Percentiles rank a stretch among this genome's conserved stretches.
Conservation (phyloP, 2,329 filamentous ascomycete genomes). For the Alternaria burnsii region DNA sequence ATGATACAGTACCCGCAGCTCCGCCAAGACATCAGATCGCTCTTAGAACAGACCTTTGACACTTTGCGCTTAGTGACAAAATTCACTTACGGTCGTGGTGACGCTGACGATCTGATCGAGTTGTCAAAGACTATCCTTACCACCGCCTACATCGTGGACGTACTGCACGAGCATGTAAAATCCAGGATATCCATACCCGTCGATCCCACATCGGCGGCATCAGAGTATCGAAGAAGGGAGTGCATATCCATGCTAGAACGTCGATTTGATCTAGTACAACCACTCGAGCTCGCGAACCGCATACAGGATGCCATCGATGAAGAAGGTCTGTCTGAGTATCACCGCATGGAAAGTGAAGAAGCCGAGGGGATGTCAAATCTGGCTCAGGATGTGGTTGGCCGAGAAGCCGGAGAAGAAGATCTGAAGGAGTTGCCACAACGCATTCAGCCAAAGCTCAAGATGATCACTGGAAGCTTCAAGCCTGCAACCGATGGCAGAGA, state of each 20-base stretch:
- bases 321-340: constrained; percentile 83
- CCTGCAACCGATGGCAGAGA: constrained; percentile 50
- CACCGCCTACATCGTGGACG: constrained; percentile 69
- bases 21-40: constrained; percentile 71
- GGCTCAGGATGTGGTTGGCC: constrained; percentile 73
- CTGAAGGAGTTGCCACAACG: constrained; percentile 51
- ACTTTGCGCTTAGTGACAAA: constrained; percentile 91
- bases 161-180: constrained; percentile 33
- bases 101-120: constrained; percentile 86
- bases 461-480: constrained; percentile 44
- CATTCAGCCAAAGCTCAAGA: constrained; percentile 46
- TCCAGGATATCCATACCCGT: constrained; percentile 27
- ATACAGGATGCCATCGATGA: constrained; percentile 89
- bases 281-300: constrained; percentile 71
- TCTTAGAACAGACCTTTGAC: constrained; percentile 81
- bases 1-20: constrained; percentile 74
- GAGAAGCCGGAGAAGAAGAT: constrained; percentile 70
- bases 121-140: constrained; percentile 82
- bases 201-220: constrained; percentile 11
- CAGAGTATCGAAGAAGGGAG: constrained; percentile 30
- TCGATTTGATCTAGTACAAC: constrained; percentile 72
- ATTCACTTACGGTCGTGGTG: constrained; percentile 90
- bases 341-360: constrained; percentile 77
- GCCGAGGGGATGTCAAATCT: constrained; percentile 75
- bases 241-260: constrained; percentile 55